Evolutionary conservation across 148 eudicot genomes (phyloP), one percentile per base, ranked within the genome.

Genomic region (Rhododendron henanense): DNA sequence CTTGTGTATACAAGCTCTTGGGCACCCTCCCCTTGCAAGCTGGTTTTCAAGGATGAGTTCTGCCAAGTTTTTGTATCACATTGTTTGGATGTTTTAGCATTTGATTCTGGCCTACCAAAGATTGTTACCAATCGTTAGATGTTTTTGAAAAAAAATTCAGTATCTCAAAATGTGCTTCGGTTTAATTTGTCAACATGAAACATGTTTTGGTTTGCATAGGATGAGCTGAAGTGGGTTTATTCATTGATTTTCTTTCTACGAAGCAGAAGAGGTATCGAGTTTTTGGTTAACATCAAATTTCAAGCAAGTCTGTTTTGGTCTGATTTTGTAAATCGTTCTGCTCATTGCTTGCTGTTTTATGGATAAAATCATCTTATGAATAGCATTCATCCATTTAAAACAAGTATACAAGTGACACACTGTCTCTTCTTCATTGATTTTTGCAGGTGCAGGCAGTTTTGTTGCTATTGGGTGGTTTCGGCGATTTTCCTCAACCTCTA

Each of bases 391-490:
- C 6, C 19, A 8, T 44, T 18, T 13, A 21, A 16, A 45, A 10
- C 5, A 13, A 78, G n/a, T 31, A 77, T 57, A 28, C 37, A 79
- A 53, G 55, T 53, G 74, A 75, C 23, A 41, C 74, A 55, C 2
- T 13, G 69, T 57, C 39, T 31, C 69, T 81, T 81, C 57, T 19
- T 80, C 44, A 59, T 82, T 73, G 71, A 41, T 33, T 76, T 53
- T n/a, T 63, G 35, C 89, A 96, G 98, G 98, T 96, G 87, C 96
- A 96, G 91, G 96, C 98, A 82, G 96, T 94, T 33, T 89, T 96
- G 82, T 90, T 96, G 84, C 90, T 93, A 31, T 90, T 94, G 95
- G 95, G 90, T 37, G 93, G 90, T 86, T 63, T 87, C 81, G 83
- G 89, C 86, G 96, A 91, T 79, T 91, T 85, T 83, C 92, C 93